Percentiles rank a stretch among this genome's conserved stretches.
phyloP scores from a whole-genome alignment of 495 filamentous ascomycete species.

The Talaromyces stipitatus region DNA sequence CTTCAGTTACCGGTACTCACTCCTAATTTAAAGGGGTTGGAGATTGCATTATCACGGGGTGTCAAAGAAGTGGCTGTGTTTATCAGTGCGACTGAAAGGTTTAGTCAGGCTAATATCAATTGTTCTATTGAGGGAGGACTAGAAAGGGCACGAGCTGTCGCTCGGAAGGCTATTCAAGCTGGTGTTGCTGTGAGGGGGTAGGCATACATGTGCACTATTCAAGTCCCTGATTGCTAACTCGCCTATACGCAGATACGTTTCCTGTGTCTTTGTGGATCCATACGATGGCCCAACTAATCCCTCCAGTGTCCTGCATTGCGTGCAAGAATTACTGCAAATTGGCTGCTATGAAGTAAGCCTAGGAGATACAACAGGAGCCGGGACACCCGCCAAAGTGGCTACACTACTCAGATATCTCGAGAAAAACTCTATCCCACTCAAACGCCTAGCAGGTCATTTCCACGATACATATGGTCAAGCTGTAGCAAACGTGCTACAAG shows the following conservation, averaged over 20 bases:
- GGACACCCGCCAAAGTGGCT: slow-evolving; percentile 22
- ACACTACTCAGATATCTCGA: slow-evolving; percentile 21
- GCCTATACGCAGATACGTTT: slow-evolving; percentile 28
- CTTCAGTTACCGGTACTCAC: slow-evolving; percentile 29
- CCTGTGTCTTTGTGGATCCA: slow-evolving; percentile 36
- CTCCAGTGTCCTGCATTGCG: slow-evolving; percentile 24
- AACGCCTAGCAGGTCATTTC: slow-evolving; percentile 34
- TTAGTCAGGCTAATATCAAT: slow-evolving; percentile 38
- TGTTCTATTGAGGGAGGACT: slow-evolving; percentile 28
- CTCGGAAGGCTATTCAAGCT: slow-evolving; percentile 9
- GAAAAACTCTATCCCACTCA: slow-evolving; percentile 16
- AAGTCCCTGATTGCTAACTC: neutral
- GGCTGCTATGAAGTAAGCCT: slow-evolving; percentile 40
- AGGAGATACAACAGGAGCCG: slow-evolving; percentile 36
- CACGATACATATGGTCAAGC: slow-evolving; percentile 41
- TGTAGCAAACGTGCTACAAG: slow-evolving; percentile 34
- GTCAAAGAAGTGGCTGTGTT: slow-evolving; percentile 36
- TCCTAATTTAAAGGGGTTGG: slow-evolving; percentile 34
- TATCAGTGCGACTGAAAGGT: slow-evolving; percentile 33
- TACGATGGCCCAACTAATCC: slow-evolving; percentile 26
- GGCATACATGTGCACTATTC: neutral
- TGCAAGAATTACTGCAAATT: slow-evolving; percentile 21
- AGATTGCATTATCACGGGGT: slow-evolving; percentile 21
- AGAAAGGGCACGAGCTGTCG: slow-evolving; percentile 18
- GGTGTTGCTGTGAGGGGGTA: slow-evolving; percentile 31